Conservation (phyloP, 1,139 yeast genomes). For the Candida sanyaensis region DNA sequence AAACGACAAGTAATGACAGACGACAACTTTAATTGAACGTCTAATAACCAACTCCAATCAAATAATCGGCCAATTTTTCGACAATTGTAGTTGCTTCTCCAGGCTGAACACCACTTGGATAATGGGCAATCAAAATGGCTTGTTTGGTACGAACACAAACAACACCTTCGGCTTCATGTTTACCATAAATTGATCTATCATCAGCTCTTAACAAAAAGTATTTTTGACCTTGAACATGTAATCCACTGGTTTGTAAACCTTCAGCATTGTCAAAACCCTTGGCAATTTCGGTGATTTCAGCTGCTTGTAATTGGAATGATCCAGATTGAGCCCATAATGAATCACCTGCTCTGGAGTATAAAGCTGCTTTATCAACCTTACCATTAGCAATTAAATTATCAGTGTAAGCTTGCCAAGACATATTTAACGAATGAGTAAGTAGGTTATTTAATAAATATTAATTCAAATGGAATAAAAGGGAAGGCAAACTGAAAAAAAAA, state of each 20-base stretch:
- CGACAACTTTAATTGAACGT: not conserved
- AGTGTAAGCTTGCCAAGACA: conserved; percentile 79
- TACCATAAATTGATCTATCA: conserved; percentile 91
- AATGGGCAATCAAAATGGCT: conserved; percentile 91
- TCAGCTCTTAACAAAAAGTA: conserved; percentile 89
- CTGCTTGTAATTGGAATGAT: conserved; percentile 63
- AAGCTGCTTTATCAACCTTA: conserved; percentile 87
- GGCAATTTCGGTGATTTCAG: conserved; percentile 75
- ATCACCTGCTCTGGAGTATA: conserved; percentile 93
- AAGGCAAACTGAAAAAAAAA: conserved; percentile 2
- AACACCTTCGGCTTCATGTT: conserved; percentile 84
- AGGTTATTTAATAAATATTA: conserved; percentile 1
- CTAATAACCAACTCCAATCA: conserved; percentile 82
- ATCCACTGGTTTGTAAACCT: conserved; percentile 78
- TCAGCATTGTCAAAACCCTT: conserved; percentile 80
- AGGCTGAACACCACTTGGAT: conserved; percentile 86
- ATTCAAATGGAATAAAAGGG: not conserved
- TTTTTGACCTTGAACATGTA: conserved; percentile 83
- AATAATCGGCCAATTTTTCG: conserved; percentile 92
- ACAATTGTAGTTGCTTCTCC: conserved; percentile 95
- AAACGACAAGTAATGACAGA: not conserved
- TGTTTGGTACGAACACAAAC: conserved; percentile 92
- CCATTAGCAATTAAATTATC: conserved; percentile 87
- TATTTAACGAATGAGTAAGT: conserved; percentile 10
- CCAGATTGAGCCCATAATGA: conserved; percentile 91